These are phyloP conservation scores for Apiospora rasikravindrae DNA, from an alignment of 2,329 filamentous ascomycete genomes.

Conservation along the genomic window DNA sequence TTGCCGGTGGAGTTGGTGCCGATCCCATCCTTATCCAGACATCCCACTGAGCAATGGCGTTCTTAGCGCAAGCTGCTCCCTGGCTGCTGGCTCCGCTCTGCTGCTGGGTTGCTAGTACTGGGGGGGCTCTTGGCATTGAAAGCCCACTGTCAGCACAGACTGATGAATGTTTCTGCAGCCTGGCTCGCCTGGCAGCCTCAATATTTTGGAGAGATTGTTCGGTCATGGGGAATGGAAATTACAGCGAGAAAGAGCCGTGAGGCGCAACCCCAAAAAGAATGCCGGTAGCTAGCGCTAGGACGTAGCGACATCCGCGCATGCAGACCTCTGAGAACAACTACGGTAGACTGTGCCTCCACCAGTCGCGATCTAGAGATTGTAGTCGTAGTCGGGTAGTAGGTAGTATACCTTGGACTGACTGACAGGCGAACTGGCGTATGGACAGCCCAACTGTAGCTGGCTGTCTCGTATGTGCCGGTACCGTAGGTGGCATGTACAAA, in stretches of 20 bases:
- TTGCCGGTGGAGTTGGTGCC: slow-evolving; percentile 33
- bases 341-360: background rate
- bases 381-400: no score
- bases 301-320: slow-evolving; percentile 7
- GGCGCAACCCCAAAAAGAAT: slow-evolving; percentile 26
- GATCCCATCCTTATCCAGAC: slow-evolving; percentile 37
- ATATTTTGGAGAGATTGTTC: slow-evolving; percentile 17
- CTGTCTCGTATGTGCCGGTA: no score
- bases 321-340: background rate
- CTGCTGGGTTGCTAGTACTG: background rate
- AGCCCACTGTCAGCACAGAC: slow-evolving; percentile 18
- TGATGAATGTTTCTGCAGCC: slow-evolving; percentile 18
- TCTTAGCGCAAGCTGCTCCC: slow-evolving; percentile 21
- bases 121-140: slow-evolving; percentile 4
- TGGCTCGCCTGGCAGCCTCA: slow-evolving; percentile 16
- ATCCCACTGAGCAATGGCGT: slow-evolving; percentile 26
- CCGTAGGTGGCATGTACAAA: background rate
- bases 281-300: slow-evolving; percentile 6
- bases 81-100: background rate
- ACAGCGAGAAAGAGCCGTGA: slow-evolving; percentile 41
- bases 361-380: background rate
- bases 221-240: slow-evolving; percentile 33
- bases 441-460: background rate
- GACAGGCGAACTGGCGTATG: background rate
- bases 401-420: background rate